phyloP scores from a whole-genome alignment of 139 green algal genomes.

The Nannochloris sp. region DNA sequence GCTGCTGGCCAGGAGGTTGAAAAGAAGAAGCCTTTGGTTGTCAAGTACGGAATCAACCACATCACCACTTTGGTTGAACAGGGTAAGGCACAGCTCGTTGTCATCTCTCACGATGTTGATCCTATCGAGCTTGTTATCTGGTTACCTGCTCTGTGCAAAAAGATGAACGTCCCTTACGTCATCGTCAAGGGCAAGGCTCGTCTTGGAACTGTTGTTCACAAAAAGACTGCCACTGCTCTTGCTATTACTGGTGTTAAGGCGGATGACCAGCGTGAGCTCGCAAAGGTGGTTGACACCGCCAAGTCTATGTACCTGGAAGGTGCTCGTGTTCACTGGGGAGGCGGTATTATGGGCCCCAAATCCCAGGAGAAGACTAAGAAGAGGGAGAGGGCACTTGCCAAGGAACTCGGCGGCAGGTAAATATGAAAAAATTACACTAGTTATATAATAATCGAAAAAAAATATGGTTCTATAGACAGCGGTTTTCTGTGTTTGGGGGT shows the following conservation, averaged over 20 bases:
- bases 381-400: constrained; percentile 71
- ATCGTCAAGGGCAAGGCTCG: constrained; percentile 98
- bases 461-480: no score
- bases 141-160: constrained; percentile 93
- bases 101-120: constrained; percentile 99
- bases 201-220: constrained; percentile 91
- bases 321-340: constrained; percentile 80
- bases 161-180: constrained; percentile 97
- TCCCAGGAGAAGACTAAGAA: constrained; percentile 82
- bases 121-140: constrained; percentile 98
- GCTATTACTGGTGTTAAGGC: constrained; percentile 90
- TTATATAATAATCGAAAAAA: background rate
- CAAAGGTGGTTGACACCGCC: constrained; percentile 89
- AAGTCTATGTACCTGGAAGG: constrained; percentile 52
- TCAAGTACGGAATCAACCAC: constrained; percentile 99
- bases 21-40: constrained; percentile 92
- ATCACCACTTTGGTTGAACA: constrained; percentile 93
- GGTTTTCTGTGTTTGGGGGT: no score
- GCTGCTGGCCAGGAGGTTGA: constrained; percentile 59
- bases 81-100: constrained; percentile 92
- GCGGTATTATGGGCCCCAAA: constrained; percentile 97
- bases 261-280: constrained; percentile 96
- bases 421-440: no score
- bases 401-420: constrained; percentile 61
- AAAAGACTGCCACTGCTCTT: constrained; percentile 94